Evolutionary conservation across 2,329 filamentous ascomycete genomes (phyloP), one percentile per base, ranked within the genome.

Genomic region (Xylariomycetidae sp.): DNA sequence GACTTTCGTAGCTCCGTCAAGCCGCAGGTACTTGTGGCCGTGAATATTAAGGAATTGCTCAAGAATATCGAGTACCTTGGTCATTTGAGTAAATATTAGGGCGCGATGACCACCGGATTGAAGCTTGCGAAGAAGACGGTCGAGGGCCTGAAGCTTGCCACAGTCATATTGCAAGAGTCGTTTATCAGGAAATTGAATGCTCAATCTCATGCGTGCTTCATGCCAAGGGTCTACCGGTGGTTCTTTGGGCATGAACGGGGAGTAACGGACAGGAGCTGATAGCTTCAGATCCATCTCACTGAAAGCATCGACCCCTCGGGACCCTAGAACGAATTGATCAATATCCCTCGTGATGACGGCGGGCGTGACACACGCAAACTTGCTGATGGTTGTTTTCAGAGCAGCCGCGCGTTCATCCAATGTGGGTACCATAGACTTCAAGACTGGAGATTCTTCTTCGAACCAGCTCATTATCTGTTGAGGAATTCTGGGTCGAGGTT

Each of bases 51-150:
- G 77, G 56, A 98, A 98, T 48, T 92, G 88, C 59, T 99, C 92
- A 3, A 99, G 72, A 35, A 99, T 94, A 58, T 99, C 90, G 13
- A 99, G 73, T 28, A 97, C 92, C 58, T 94, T 95, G 29, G 92
- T 97, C 92, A 99, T 98, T 55, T 99, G 92, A 0, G 94, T 97
- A 61, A 99, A 99, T 57, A 99, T 98, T 31, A 99, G 71, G 8
- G 88, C 92, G 6, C 94, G 86, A 53, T 97, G 92, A 2, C 89
- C 88, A 25, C 88, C 88, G 3, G 85, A 78, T 62, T 97, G 89
- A 6, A 98, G 72, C 42, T 85, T 82, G 8, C 92, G 84, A 11
- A 98, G 73, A 2, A 98, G 73, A 40, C 82, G 82, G 52, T 94
- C 92, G 12, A 98, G 74, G 13, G 84, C 81, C 53, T 98, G 92